phyloP scores from a whole-genome alignment of 2,329 filamentous ascomycete species.

The Pseudogymnoascus sp. region DNA sequence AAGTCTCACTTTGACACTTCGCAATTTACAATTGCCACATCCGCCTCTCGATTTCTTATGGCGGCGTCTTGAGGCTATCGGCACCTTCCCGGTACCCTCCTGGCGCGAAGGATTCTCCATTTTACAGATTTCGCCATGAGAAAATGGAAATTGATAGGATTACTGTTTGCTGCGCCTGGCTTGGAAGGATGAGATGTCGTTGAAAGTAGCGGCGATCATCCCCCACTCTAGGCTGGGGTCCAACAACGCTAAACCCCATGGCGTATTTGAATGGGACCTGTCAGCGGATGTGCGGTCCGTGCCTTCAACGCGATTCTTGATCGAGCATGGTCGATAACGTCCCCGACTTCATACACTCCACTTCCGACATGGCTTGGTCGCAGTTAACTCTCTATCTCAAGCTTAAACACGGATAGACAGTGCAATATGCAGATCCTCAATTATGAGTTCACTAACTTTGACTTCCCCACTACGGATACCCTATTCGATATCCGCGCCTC shows the following conservation, averaged over 20 bases:
- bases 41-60: conserved; percentile 47
- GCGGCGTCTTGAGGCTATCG: conserved; percentile 13
- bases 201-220: neutral
- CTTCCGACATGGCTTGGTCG: neutral
- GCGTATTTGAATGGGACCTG: neutral
- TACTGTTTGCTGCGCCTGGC: neutral
- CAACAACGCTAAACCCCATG: neutral
- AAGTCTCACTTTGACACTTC: conserved; percentile 41
- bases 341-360: neutral
- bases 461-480: conserved; percentile 10
- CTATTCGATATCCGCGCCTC: conserved; percentile 10
- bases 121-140: neutral
- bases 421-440: neutral
- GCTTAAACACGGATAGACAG: neutral
- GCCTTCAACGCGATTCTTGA: neutral
- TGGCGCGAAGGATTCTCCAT: neutral
- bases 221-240: neutral
- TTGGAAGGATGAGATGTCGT: neutral
- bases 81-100: neutral
- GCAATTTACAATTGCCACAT: conserved; percentile 49
- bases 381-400: neutral
- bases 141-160: neutral
- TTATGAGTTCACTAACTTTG: neutral
- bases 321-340: neutral
- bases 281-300: neutral